Conservation (phyloP, 78 protist species). For the Salpingoeca rosetta region DNA sequence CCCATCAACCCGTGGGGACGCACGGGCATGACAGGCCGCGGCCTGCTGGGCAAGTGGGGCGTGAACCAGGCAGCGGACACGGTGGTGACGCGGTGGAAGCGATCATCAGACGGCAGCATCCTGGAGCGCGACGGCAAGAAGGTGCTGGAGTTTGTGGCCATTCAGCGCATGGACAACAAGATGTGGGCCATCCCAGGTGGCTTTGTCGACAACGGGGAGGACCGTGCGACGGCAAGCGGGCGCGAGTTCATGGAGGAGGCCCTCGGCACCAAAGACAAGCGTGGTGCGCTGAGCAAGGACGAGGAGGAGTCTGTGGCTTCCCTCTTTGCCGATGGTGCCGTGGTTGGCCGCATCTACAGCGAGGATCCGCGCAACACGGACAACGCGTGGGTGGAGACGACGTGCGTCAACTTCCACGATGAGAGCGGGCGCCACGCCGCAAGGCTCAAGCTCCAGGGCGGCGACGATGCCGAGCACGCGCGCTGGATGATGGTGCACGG, state of each 20-base stretch:
- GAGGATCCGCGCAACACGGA: constrained; percentile 44
- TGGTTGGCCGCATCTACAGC: constrained; percentile 21
- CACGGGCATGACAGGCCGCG: constrained; percentile 36
- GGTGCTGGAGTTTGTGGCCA: constrained; percentile 9
- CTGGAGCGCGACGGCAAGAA: not conserved
- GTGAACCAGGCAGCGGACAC: constrained; percentile 35
- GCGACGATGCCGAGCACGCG: constrained; percentile 9
- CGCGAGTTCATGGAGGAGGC: not conserved
- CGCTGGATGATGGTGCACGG: not conserved
- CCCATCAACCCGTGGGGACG: constrained; percentile 20
- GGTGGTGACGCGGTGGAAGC: constrained; percentile 19
- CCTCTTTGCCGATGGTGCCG: not conserved
- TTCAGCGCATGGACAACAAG: constrained; percentile 17
- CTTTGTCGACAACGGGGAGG: constrained; percentile 22
- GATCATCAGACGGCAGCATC: not conserved
- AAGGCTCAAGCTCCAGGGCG: constrained; percentile 1
- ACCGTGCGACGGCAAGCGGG: not conserved
- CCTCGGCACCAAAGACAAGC: too few relatives aligned
- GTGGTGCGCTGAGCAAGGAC: constrained; percentile 14
- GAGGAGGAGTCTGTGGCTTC: too few relatives aligned
- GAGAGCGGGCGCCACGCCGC: not conserved
- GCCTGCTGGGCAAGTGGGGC: constrained; percentile 31
- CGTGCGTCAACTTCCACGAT: constrained; percentile 30
- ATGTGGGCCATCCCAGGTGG: constrained; percentile 49
- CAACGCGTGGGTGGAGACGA: constrained; percentile 45